Percentiles rank a stretch among this genome's conserved stretches.
These are phyloP conservation scores for Dichotomopilus funicola DNA, from an alignment of 2,329 filamentous ascomycete genomes.

Conservation along the genomic window DNA sequence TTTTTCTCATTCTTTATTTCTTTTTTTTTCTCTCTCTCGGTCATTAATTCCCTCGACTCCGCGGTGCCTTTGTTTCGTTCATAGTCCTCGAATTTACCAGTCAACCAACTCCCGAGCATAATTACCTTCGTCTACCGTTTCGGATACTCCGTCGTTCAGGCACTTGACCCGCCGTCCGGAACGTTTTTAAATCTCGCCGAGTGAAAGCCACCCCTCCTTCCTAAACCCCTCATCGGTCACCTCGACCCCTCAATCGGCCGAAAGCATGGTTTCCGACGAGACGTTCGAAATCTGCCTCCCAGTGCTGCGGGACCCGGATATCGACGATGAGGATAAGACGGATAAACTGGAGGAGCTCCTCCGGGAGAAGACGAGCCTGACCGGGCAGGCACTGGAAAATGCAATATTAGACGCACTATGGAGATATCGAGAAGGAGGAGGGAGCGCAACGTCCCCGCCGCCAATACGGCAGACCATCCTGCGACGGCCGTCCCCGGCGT, in stretches of 20 bases:
- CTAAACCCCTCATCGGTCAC: background rate
- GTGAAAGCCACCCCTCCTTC: background rate
- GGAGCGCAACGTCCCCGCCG: constrained; percentile 65
- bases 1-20: background rate
- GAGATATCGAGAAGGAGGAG: constrained; percentile 67
- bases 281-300: constrained; percentile 88
- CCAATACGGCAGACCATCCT: constrained; percentile 84
- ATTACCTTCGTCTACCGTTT: background rate
- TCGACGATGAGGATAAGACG: constrained; percentile 93
- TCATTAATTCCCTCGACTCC: background rate
- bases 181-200: background rate
- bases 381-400: constrained; percentile 76
- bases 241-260: background rate
- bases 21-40: too few species aligned
- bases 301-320: constrained; percentile 70
- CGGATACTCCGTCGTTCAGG: background rate
- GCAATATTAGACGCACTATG: constrained; percentile 85
- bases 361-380: constrained; percentile 68
- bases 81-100: too few species aligned
- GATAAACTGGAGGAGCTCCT: constrained; percentile 85
- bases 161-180: background rate
- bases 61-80: too few species aligned
- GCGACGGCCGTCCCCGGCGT: constrained; percentile 83
- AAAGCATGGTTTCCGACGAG: constrained; percentile 81
- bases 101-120: too few species aligned